Percentiles rank a stretch among this genome's conserved stretches.
Evolutionary conservation across 345 rosid species (phyloP).

Genomic region (Linum lewisii): DNA sequence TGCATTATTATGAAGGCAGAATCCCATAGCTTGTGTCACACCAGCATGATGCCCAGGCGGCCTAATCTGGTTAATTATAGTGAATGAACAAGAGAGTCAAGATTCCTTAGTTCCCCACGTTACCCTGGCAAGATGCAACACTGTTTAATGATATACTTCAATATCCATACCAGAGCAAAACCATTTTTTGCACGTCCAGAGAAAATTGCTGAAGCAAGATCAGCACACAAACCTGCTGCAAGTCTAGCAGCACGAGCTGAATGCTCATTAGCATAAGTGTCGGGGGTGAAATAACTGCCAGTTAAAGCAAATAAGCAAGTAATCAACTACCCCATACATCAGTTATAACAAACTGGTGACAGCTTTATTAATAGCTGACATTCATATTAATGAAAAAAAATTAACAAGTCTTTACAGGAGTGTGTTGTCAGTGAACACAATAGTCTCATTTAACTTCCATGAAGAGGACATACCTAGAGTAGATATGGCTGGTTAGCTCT

Average conservation of each 20-base stretch:
- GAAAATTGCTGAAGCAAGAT: conserved; percentile 76
- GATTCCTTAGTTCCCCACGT: conserved; percentile 1
- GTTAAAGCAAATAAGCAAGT: conserved; percentile 2
- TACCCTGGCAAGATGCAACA: not conserved
- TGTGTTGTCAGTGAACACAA: not conserved
- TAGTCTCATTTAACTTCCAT: not conserved
- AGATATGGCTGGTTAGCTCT: conserved; percentile 56
- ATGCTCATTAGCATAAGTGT: conserved; percentile 94
- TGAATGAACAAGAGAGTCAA: conserved; percentile 1
- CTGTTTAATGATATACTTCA: not conserved
- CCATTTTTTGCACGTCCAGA: conserved; percentile 78
- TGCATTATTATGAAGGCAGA: conserved; percentile 99
- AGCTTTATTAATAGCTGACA: not conserved
- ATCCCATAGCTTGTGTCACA: conserved; percentile 83
- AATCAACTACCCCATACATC: conserved; percentile 2
- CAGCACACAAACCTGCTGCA: conserved; percentile 96
- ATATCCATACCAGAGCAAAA: conserved; percentile 76
- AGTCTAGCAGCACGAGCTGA: conserved; percentile 97
- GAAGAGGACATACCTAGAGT: conserved; percentile 44
- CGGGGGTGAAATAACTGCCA: conserved; percentile 92
- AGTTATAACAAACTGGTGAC: not conserved
- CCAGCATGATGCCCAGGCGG: conserved; percentile 99
- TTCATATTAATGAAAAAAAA: not conserved
- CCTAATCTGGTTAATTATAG: conserved; percentile 46
- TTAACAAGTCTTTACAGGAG: too few relatives aligned